Evolutionary conservation across 805 yeast genomes (phyloP).

Genomic region (Ogataea thermomethanolica): DNA sequence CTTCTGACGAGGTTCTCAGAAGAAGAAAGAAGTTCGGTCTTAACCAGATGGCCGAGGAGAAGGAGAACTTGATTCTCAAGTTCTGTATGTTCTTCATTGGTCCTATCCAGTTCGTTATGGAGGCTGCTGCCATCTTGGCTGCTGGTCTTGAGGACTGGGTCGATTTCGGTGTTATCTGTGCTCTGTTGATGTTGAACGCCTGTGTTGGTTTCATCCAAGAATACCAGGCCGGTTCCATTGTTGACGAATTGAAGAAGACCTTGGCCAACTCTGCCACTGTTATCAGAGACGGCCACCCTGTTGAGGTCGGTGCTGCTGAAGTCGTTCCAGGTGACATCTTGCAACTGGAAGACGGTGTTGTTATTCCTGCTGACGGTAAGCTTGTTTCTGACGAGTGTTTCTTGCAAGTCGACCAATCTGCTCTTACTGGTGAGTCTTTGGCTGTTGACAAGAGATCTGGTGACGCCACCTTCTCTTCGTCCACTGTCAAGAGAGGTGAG

Average conservation of each 20-base stretch:
- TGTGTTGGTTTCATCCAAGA: constrained; percentile 95
- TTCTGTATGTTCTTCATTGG: constrained; percentile 87
- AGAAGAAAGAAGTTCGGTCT: constrained; percentile 90
- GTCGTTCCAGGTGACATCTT: constrained; percentile 94
- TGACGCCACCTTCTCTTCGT: constrained; percentile 86
- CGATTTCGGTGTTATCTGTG: constrained; percentile 96
- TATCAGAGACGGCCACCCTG: constrained; percentile 74
- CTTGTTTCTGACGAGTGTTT: constrained; percentile 79
- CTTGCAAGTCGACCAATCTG: constrained; percentile 93
- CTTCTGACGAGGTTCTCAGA: constrained; percentile 70
- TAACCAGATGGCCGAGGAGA: constrained; percentile 88
- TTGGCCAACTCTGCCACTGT: constrained; percentile 86
- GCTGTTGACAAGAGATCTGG: constrained; percentile 92
- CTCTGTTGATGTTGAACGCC: constrained; percentile 81
- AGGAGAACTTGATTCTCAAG: constrained; percentile 74
- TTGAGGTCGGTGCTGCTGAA: constrained; percentile 77
- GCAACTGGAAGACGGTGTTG: constrained; percentile 89
- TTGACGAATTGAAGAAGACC: constrained; percentile 93
- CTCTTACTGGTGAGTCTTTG: constrained; percentile 95
- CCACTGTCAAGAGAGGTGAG: constrained; percentile 95
- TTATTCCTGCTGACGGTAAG: constrained; percentile 92
- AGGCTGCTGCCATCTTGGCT: constrained; percentile 92
- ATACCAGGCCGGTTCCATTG: constrained; percentile 97
- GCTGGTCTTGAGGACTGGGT: constrained; percentile 98
- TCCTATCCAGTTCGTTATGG: constrained; percentile 97